These are phyloP conservation scores for Begonia loranthoides DNA, from an alignment of 306 rosid genomes.

Conservation along the genomic window DNA sequence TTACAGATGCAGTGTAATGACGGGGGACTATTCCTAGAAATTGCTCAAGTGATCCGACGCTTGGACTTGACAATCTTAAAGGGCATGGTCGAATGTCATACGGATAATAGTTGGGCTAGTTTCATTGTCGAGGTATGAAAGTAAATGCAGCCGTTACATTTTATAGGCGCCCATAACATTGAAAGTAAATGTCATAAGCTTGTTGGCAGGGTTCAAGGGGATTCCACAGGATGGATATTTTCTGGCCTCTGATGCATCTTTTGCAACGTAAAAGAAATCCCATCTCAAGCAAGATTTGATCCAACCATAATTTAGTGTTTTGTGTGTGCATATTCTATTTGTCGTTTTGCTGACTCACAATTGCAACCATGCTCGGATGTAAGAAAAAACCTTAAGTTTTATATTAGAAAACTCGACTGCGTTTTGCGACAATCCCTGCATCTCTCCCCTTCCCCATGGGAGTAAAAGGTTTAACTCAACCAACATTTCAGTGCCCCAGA, in stretches of 20 bases:
- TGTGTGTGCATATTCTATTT: too few relatives aligned
- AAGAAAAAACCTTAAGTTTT: too few relatives aligned
- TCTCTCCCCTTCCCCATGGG: too few relatives aligned
- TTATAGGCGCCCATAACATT: too few relatives aligned
- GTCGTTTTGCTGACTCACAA: too few relatives aligned
- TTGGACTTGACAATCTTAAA: conserved; percentile 56
- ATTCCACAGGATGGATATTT: conserved; percentile 74
- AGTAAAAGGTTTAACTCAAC: too few relatives aligned
- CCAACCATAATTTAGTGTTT: not conserved
- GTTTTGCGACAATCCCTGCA: too few relatives aligned
- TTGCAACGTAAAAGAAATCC: conserved; percentile 43
- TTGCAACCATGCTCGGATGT: too few relatives aligned
- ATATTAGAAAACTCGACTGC: too few relatives aligned
- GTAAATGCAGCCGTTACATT: too few relatives aligned
- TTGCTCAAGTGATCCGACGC: conserved; percentile 48
- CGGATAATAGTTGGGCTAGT: conserved; percentile 46
- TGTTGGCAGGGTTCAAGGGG: conserved; percentile 53
- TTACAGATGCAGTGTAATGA: conserved; percentile 49
- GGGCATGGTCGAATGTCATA: conserved; percentile 46
- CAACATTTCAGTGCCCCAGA: too few relatives aligned
- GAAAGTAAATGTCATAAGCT: not conserved
- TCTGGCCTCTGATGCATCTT: conserved; percentile 78
- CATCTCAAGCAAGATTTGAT: conserved; percentile 29
- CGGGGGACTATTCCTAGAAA: conserved; percentile 68
- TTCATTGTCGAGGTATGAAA: conserved; percentile 64